Percentiles rank a stretch among this genome's conserved stretches.
Conservation (phyloP, 2,329 filamentous ascomycete genomes). For the Cladorrhinum sp. region DNA sequence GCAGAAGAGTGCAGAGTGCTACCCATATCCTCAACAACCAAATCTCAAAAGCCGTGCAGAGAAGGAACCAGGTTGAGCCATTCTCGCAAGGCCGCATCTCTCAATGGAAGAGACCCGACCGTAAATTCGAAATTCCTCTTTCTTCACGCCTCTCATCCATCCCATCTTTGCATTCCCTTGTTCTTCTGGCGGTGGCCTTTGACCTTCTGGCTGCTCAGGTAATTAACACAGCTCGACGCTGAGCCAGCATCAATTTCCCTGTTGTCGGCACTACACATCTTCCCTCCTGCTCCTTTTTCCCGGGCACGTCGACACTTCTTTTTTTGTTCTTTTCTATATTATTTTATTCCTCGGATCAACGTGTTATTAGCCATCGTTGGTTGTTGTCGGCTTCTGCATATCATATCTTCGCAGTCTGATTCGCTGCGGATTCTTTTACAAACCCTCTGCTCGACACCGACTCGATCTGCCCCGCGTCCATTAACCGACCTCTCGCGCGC, state of each 20-base stretch:
- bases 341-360: not conserved
- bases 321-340: not conserved
- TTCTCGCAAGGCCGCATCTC: slow-evolving; percentile 20
- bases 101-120: slow-evolving; percentile 19
- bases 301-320: slow-evolving; percentile 6
- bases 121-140: slow-evolving; percentile 15
- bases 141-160: not conserved
- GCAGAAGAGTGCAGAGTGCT: not conserved
- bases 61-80: slow-evolving; percentile 1
- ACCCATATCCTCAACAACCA: not conserved
- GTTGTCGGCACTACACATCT: slow-evolving; percentile 11
- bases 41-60: not conserved
- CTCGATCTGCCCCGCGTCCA: slow-evolving; percentile 7
- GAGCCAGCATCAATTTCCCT: slow-evolving; percentile 22
- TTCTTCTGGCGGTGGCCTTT: not conserved
- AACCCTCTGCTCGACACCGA: slow-evolving; percentile 1
- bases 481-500: slow-evolving; percentile 7
- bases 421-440: not conserved
- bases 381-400: not conserved
- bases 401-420: slow-evolving; percentile 3
- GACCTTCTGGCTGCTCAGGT: slow-evolving; percentile 14
- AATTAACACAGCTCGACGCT: slow-evolving; percentile 21
- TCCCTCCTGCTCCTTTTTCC: slow-evolving; percentile 8
- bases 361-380: slow-evolving; percentile 7
- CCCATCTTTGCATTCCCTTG: slow-evolving; percentile 14